Conservation (phyloP, 2,329 filamentous ascomycete species). For the Ceratocystis ficicola region DNA sequence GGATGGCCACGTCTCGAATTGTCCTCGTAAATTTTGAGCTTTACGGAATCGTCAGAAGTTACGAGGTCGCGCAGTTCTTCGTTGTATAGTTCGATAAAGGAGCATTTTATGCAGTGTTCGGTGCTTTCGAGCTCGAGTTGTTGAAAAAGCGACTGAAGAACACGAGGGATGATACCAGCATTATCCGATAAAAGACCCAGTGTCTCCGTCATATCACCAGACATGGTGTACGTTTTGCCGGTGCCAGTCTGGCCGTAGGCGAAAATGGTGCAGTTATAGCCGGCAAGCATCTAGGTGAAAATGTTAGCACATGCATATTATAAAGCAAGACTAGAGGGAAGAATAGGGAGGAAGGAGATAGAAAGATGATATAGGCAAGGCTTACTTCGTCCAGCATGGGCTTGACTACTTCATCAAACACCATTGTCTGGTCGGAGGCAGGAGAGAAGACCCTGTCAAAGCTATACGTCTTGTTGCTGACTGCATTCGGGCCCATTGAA, state of each 20-base stretch:
- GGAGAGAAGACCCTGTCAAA: conserved; percentile 97
- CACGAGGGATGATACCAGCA: conserved; percentile 89
- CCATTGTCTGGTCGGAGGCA: conserved; percentile 82
- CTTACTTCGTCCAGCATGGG: conserved; percentile 84
- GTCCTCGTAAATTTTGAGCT: conserved; percentile 94
- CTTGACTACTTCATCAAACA: conserved; percentile 90
- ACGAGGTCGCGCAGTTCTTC: conserved; percentile 89
- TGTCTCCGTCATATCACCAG: conserved; percentile 85
- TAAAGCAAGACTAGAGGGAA: neutral
- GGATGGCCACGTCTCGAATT: conserved; percentile 72
- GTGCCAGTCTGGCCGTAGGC: conserved; percentile 97
- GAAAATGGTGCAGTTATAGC: conserved; percentile 97
- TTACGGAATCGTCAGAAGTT: conserved; percentile 64
- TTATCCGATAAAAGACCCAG: conserved; percentile 76
- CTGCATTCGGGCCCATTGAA: conserved; percentile 80
- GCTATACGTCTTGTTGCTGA: conserved; percentile 91
- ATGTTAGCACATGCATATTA: conserved; percentile 7
- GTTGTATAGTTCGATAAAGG: conserved; percentile 97
- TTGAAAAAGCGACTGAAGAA: conserved; percentile 73
- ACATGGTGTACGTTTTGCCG: conserved; percentile 99
- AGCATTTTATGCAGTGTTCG: conserved; percentile 89
- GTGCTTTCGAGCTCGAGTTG: conserved; percentile 66
- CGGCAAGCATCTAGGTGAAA: conserved; percentile 61
- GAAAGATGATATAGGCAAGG: conserved; percentile 10
- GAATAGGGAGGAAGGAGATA: neutral